These are phyloP conservation scores for Termitomyces sp. DNA, from an alignment of 768 basidiomycete species.

Conservation along the genomic window DNA sequence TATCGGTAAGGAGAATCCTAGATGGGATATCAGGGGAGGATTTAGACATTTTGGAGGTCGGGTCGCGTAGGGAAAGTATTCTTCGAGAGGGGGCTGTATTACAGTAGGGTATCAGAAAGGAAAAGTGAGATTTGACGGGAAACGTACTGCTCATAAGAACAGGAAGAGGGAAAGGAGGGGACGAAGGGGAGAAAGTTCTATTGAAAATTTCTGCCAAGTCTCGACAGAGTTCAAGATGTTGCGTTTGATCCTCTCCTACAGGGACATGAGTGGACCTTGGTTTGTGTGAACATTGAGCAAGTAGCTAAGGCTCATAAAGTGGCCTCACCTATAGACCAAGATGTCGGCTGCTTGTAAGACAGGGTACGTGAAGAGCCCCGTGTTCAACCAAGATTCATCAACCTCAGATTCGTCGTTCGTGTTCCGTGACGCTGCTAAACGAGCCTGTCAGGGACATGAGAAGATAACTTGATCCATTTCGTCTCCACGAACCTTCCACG, in stretches of 20 bases:
- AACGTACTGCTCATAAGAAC: conserved; percentile 65
- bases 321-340: conserved; percentile 67
- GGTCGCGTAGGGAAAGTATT: conserved; percentile 82
- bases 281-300: background rate
- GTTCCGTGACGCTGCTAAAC: conserved; percentile 69
- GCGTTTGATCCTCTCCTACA: conserved; percentile 93
- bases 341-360: conserved; percentile 93
- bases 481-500: conserved; percentile 73
- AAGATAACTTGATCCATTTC: background rate
- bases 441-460: conserved; percentile 42
- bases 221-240: conserved; percentile 86
- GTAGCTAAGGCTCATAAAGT: background rate
- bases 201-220: conserved; percentile 86
- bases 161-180: conserved; percentile 67
- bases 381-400: conserved; percentile 76
- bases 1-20: conserved; percentile 84
- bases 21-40: conserved; percentile 75
- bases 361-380: conserved; percentile 89
- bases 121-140: background rate
- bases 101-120: background rate
- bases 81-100: conserved; percentile 69
- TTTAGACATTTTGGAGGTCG: conserved; percentile 92
- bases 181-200: conserved; percentile 42
- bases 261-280: conserved; percentile 86
- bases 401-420: conserved; percentile 70